Conservation (phyloP, 441 rosid species). For the Pelargonium myrrhifolium region DNA sequence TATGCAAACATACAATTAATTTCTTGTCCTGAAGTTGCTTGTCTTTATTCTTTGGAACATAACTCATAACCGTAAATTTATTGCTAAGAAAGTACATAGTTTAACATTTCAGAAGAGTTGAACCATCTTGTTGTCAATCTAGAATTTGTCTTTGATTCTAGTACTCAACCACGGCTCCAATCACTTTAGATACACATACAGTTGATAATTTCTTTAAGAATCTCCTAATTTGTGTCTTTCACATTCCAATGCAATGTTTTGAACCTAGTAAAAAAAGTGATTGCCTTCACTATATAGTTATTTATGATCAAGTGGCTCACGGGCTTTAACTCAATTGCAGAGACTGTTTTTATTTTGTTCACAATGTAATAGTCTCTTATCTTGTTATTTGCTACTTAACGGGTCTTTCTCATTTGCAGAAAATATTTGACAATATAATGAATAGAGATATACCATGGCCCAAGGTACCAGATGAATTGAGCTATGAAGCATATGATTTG, state of each 20-base stretch:
- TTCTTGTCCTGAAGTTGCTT: too few relatives aligned
- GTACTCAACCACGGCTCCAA: not conserved
- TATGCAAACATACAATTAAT: too few relatives aligned
- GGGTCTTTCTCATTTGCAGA: conserved; percentile 38
- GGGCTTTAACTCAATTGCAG: not conserved
- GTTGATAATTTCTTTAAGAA: not conserved
- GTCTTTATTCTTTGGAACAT: too few relatives aligned
- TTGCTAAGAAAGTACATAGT: too few relatives aligned
- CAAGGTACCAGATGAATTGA: conserved; percentile 69
- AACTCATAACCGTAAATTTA: too few relatives aligned
- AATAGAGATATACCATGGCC: conserved; percentile 99
- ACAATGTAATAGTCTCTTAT: not conserved
- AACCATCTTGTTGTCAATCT: not conserved
- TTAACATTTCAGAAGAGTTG: not conserved
- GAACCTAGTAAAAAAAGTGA: too few relatives aligned
- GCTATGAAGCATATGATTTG: conserved; percentile 69
- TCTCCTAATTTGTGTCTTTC: too few relatives aligned
- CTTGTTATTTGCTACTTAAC: not conserved
- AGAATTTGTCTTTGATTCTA: not conserved
- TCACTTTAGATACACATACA: not conserved
- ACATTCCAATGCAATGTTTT: too few relatives aligned
- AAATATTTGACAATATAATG: conserved; percentile 89
- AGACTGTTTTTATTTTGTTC: not conserved
- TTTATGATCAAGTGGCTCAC: not conserved
- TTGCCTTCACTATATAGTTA: not conserved